Base-by-base conservation (phyloP, 768 basidiomycete species). In the Suillus luteus region DNA sequence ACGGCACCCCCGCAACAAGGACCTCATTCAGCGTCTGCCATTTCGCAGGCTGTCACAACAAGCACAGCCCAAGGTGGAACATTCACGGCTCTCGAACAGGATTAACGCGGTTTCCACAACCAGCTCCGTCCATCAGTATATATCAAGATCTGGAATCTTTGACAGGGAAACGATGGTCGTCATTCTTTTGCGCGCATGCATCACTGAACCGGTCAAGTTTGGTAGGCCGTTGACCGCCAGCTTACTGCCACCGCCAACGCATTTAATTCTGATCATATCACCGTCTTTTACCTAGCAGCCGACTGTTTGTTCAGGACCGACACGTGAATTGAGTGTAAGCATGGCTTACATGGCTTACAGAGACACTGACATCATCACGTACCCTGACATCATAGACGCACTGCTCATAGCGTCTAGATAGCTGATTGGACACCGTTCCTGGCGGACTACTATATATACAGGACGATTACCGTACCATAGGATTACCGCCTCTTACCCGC, bases 31-130 rank as follows among this genome's bases (percentile, higher is more conserved):
- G 22, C 12, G 46, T 24, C 22, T 48, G 5, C 14, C 14, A 49
- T 49, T 27, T 49, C 48, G 24, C 48, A 49, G 48, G 48, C 48
- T 49, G 48, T 49, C 48, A 27, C 48, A 24, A 48, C 52, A 35
- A 35, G 19, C 33, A 54, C 52, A 54, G 52, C 33, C 10, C 9
- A 11, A 35, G 19, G 52, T 33, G 5, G 33, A 33, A 54, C 19
- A 10, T 35, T n/a, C 19, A 54, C 19, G 19, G 19, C 33, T 6
- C 19, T 54, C 24, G 24, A 15, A 12, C 22, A 48, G 22, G 46
- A 9, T 48, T 22, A 48, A 14, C n/a, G 4, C n/a, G 1, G 10
- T 46, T 46, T 5, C n/a, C n/a, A n/a, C 44, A 41, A n/a, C 10
- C 44, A 46, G 44, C 46, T 48, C 46, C 22, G 11, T 5, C 44